phyloP scores from a whole-genome alignment of 73 alveolate genomes.

The Paramecium tetraurelia region DNA sequence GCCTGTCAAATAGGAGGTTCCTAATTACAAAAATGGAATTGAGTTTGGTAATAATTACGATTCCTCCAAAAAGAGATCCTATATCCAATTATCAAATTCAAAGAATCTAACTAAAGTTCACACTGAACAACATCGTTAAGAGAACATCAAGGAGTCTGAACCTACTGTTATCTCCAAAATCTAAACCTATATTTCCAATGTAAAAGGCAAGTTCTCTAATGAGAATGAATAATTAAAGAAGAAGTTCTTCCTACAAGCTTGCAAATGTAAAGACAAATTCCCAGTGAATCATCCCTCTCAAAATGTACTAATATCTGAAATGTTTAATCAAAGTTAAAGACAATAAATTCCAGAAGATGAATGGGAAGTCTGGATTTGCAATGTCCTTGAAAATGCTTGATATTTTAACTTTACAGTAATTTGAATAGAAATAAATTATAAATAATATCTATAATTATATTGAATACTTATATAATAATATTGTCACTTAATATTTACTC shows the following conservation, averaged over 20 bases:
- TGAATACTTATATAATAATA: neutral
- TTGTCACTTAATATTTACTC: neutral
- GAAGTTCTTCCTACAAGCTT: neutral
- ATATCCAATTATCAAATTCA: conserved; percentile 11
- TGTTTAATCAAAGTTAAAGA: neutral
- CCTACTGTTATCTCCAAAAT: neutral
- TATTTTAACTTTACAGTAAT: neutral
- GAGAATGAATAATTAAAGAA: neutral
- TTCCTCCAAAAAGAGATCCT: neutral
- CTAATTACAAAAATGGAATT: neutral
- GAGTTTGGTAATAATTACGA: conserved; percentile 16
- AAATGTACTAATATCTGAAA: neutral
- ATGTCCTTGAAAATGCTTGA: conserved; percentile 4
- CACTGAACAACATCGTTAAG: neutral
- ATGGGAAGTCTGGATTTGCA: neutral
- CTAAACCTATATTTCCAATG: neutral
- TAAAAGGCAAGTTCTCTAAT: neutral
- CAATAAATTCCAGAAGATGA: neutral
- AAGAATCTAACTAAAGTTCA: neutral
- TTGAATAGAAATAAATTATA: neutral
- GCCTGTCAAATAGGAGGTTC: neutral
- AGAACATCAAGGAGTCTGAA: neutral
- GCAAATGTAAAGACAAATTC: neutral
- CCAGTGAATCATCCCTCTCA: conserved; percentile 24
- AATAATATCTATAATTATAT: neutral